Base-by-base conservation (phyloP, 768 basidiomycete species). In the Podaxis carcinomalis region DNA sequence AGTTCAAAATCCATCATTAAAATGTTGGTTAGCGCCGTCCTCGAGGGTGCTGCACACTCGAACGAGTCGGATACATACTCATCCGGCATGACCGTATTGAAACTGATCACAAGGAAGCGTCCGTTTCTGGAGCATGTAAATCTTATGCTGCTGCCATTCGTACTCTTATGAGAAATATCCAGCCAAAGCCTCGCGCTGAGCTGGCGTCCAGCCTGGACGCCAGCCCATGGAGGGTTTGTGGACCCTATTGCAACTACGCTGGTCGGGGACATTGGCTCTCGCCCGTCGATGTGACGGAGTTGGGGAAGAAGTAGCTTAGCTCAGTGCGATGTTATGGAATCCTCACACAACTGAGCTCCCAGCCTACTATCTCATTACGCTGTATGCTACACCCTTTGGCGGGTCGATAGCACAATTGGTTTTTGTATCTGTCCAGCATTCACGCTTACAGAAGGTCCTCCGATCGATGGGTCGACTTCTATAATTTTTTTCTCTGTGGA, bases 21-120 rank as follows among this genome's bases (percentile, higher is more conserved):
- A 9, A 32, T 78, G 86, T 9, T 88, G 86, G 85, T 74, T 83
- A 35, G 83, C 86, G 7, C 87, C 86, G 70, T 86, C 51, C 80
- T 80, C 56, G 72, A 78, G 21, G 78, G 77, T 16, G 74, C 72
- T 14, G 70, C 72, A 47, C 79, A 79, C 0, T 83, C 81, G 10
- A 78, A 71, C 66, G 72, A 73, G 37, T 77, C 80, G 10, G 86
- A 87, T 64, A 73, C 79, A 0, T 87, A 86, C 62, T 82, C 83
- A 2, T 87, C 78, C 56, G 81, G 79, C 7, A 87, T 87, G 86
- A 76, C 82, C 14, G 74, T 83, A 32, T 74, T 87, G 25, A 86
- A 87, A 64, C 77, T 86, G 55, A 67, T 84, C 25, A 86, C 85
- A 4, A 74, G 74, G 32, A 78, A 81, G 65, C 68, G 67, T 25